phyloP scores from a whole-genome alignment of 352 stramenopile species.

The Labyrinthula sp. region DNA sequence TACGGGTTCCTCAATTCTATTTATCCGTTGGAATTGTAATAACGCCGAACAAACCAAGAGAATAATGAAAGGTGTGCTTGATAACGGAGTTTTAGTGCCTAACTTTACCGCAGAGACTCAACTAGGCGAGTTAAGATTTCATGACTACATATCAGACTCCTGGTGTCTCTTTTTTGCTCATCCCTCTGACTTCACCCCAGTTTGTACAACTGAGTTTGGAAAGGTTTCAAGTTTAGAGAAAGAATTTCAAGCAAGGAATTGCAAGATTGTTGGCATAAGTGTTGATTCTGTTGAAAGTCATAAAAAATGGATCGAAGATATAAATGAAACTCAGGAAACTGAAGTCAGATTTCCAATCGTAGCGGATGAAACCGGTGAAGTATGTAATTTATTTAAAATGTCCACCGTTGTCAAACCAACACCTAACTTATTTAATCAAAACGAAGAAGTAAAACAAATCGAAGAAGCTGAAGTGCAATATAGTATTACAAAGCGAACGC shows the following conservation, averaged over 20 bases:
- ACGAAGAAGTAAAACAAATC: too few species aligned
- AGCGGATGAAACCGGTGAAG: constrained; percentile 25
- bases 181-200: constrained; percentile 66
- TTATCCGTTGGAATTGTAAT: too few species aligned
- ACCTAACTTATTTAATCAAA: too few species aligned
- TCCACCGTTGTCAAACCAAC: constrained; percentile 10
- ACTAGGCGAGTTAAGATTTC: constrained; percentile 41
- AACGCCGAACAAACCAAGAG: too few species aligned
- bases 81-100: too few species aligned
- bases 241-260: constrained; percentile 49
- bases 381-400: constrained; percentile 18
- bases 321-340: constrained; percentile 33
- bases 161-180: constrained; percentile 36
- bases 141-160: constrained; percentile 43
- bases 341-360: constrained; percentile 32
- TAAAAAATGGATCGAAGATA: constrained; percentile 30
- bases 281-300: constrained; percentile 28
- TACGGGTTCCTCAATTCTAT: too few species aligned
- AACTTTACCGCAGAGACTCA: constrained; percentile 43
- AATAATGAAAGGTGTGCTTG: too few species aligned
- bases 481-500: constrained; percentile 26
- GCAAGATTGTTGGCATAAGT: constrained; percentile 48
- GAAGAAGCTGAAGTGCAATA: constrained; percentile 7
- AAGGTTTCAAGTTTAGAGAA: constrained; percentile 55
- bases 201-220: constrained; percentile 73